Evolutionary conservation across 2,329 filamentous ascomycete genomes (phyloP), one percentile per base, ranked within the genome.

Genomic region (Rutstroemia sp.): DNA sequence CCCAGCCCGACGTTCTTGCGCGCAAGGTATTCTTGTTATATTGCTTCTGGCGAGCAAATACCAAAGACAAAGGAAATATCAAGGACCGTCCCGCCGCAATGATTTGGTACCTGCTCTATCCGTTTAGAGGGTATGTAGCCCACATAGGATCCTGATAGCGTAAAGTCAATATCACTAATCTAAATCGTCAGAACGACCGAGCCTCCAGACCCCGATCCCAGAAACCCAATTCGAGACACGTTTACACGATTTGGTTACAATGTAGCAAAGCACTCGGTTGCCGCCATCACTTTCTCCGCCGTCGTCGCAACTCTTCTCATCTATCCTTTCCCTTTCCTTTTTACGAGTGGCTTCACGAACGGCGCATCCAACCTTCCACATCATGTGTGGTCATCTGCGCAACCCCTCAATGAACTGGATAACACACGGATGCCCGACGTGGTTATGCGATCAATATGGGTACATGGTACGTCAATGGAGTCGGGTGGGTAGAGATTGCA

Each of bases 401-500:
- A 83, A 58, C 81, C 84, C 27, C 74, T 88, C 54, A 72, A 79
- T 38, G 79, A 80, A 48, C 74, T 75, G 54, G 71, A 72, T 4
- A 67, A 72, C 25, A 73, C 76, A 46, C 72, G 76, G 14, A 34
- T 37, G 53, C 79, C 85, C 4, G 87, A 92, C 68, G 83, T 92
- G n/a, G 82, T 88, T 56, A 87, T 92, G 82, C 86, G 87, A 62
- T 88, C 88, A 57, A 80, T 89, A 56, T 92, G 88, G 88, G 79
- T 92, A 16, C 87, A 92, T 66, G 87, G 87, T 60, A 65, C 27
- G 63, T 42, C 27, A 21, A 14, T 5, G 19, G 9, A 30, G 27
- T n/a, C 51, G 2, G 23, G 16, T 23, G 34, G n/a, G 12, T 14
- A 8, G n/a, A 42, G 5, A 34, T 14, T 3, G 25, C 30, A 49